phyloP scores from a whole-genome alignment of 208 protist species.

The Leishmania gerbilli region DNA sequence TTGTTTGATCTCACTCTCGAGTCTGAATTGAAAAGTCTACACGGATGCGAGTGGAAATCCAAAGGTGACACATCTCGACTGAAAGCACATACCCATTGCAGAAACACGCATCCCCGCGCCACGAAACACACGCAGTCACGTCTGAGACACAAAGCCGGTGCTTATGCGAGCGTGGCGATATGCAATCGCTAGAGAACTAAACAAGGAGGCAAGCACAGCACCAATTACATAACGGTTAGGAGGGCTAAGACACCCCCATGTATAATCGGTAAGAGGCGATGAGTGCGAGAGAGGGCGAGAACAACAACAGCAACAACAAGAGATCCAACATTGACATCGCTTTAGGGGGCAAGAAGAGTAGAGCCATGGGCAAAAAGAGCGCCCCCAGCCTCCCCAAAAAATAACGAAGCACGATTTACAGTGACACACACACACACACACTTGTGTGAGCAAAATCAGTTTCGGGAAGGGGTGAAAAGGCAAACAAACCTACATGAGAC shows the following conservation, averaged over 20 bases:
- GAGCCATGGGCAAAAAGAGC: not conserved
- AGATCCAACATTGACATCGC: not conserved
- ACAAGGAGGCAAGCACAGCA: not conserved
- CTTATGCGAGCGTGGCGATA: not conserved
- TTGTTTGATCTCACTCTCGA: not conserved
- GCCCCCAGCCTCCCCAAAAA: too few species aligned
- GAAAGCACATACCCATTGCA: not conserved
- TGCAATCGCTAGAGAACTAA: not conserved
- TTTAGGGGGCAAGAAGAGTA: slow-evolving; percentile 10
- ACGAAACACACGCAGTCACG: not conserved
- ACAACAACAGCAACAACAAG: not conserved
- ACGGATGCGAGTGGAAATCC: not conserved
- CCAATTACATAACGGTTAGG: not conserved
- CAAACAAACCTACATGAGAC: not conserved
- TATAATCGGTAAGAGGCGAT: not conserved
- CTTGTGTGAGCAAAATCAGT: not conserved
- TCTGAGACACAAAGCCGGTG: not conserved
- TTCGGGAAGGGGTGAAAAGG: not conserved
- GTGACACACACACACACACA: not conserved
- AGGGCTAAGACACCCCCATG: not conserved
- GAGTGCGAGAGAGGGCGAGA: not conserved
- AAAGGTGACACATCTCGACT: not conserved
- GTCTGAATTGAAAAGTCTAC: not conserved
- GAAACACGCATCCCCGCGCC: not conserved
- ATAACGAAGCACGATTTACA: not conserved